Conservation (phyloP, 257 asterid species). For the Solanum etuberosum region DNA sequence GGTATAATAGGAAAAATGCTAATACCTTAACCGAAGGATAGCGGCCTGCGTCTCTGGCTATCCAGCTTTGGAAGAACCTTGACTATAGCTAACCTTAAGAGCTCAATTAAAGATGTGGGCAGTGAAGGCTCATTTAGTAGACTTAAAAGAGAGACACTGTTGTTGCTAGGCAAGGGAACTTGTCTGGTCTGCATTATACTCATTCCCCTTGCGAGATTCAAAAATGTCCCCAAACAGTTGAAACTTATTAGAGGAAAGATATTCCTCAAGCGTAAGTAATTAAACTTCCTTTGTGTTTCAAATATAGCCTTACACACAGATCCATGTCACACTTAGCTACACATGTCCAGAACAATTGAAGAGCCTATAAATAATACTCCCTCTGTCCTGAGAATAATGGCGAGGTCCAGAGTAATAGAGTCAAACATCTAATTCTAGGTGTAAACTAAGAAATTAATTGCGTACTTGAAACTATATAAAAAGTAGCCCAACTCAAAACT, state of each 20-base stretch:
- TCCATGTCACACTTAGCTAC: background rate
- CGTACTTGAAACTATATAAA: background rate
- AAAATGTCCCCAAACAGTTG: background rate
- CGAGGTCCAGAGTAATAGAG: background rate
- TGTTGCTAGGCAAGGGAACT: background rate
- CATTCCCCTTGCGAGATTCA: background rate
- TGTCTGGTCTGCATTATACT: background rate
- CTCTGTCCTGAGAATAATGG: background rate
- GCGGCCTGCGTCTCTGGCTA: background rate
- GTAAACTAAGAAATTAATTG: background rate
- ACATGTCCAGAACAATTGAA: background rate
- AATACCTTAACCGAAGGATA: background rate
- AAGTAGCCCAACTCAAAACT: background rate
- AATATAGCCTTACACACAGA: background rate
- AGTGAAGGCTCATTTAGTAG: background rate
- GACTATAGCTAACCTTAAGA: background rate
- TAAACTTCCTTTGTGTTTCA: background rate
- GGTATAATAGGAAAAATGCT: background rate
- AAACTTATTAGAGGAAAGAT: background rate
- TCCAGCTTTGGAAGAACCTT: background rate
- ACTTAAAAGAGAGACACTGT: background rate
- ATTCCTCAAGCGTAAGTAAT: background rate
- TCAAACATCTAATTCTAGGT: background rate
- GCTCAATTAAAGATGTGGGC: background rate
- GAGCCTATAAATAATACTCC: background rate